Base-by-base conservation (phyloP, 2,329 filamentous ascomycete species). In the Trichoderma arundinaceum region DNA sequence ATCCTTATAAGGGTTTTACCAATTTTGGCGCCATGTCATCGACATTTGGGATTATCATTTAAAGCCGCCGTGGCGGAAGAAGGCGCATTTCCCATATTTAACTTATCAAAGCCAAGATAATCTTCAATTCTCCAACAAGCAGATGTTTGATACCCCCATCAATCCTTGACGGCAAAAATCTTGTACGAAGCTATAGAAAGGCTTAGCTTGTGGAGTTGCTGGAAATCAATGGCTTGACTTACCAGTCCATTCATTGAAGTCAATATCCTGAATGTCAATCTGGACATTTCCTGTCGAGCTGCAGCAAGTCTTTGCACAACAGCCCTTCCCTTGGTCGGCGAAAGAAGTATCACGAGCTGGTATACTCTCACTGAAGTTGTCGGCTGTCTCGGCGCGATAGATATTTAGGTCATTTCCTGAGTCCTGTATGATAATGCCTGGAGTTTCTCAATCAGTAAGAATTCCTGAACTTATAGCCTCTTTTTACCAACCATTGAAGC, bases 401-500 rank as follows among this genome's bases (percentile, higher is more conserved):
- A 58, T 22, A 48, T 58, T 58, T 9, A 58, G 19, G 4, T 58
- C 56, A n/a, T 46, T 46, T 9, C 28, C 41, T 9, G 56, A 35
- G 33, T 58, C 28, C n/a, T 46, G 41, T 35, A 58, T 58, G 10
- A 58, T 10, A 17, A 58, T 46, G 3, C 41, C 56, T 58, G 15
- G 39, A 28, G 6, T 46, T 22, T 3, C 17, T 12, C 0, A 10
- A 39, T 58, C 1, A 58, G 41, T 6, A 44, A 35, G 10, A 8
- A 6, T n/a, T 22, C 7, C 10, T 0, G 9, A 15, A 8, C 22
- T 3, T 17, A 15, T 17, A 5, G 3, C 28, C n/a, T 46, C 39
- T 1, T 19, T 58, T 44, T n/a, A 46, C 54, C 1, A 19, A 58
- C 54, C 41, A 9, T 71, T 46, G 68, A 88, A 87, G 0, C 85